These are phyloP conservation scores for Salix viminalis DNA, from an alignment of 345 rosid species.

Conservation along the genomic window DNA sequence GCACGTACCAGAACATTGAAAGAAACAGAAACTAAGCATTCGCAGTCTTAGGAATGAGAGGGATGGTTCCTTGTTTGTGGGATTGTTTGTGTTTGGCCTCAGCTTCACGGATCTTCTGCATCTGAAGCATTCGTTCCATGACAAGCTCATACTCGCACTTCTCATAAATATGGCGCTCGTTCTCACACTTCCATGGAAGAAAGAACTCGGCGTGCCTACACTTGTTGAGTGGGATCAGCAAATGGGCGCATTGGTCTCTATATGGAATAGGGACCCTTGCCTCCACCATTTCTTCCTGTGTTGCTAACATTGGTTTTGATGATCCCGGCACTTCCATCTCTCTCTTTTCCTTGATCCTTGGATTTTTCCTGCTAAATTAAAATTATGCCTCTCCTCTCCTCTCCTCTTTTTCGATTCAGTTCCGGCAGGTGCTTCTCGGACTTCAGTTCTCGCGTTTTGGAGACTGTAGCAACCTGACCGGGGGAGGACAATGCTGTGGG, in stretches of 20 bases:
- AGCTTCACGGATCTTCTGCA: conserved; percentile 94
- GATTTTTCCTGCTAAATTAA: not conserved
- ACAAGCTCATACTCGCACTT: conserved; percentile 98
- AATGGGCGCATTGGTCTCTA: conserved; percentile 95
- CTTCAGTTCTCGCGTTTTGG: not conserved
- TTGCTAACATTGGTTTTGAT: conserved; percentile 97
- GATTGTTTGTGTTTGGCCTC: conserved; percentile 59
- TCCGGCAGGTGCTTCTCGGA: not conserved
- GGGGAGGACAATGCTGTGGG: not conserved
- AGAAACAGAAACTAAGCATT: conserved; percentile 42
- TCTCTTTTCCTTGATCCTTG: not conserved
- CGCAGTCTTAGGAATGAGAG: conserved; percentile 85
- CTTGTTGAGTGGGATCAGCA: conserved; percentile 90
- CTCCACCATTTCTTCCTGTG: conserved; percentile 85
- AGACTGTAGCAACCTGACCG: not conserved
- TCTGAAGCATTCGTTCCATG: conserved; percentile 96
- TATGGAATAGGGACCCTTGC: conserved; percentile 77
- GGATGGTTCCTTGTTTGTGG: conserved; percentile 38
- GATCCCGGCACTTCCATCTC: conserved; percentile 79
- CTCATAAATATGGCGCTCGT: conserved; percentile 88
- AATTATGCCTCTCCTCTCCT: not conserved
- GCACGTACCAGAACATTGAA: not conserved
- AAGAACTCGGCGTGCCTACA: conserved; percentile 92
- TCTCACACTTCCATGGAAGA: conserved; percentile 98
- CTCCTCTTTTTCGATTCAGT: not conserved